A percentile compares a stretch with the other conserved stretches of the same genome.
phyloP scores from a whole-genome alignment of 176 grass and related monocot species.

The Oryza brachyantha region DNA sequence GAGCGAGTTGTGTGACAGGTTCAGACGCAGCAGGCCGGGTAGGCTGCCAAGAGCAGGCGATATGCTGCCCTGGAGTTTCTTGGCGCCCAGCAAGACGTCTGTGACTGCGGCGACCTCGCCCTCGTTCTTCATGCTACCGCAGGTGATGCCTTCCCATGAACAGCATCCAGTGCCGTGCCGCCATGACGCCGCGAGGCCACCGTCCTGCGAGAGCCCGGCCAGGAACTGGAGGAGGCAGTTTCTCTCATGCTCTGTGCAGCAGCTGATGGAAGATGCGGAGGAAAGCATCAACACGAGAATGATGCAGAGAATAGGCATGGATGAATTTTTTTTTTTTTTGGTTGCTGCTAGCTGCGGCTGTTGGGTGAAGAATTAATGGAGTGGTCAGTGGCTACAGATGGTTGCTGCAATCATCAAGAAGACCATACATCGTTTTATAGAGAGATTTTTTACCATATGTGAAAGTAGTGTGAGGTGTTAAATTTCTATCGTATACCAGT shows the following conservation, averaged over 20 bases:
- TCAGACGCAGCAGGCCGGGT: not conserved
- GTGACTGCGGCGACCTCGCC: not conserved
- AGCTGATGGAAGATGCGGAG: not conserved
- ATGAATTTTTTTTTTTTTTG: no score
- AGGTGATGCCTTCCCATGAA: constrained; percentile 27
- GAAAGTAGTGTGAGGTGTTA: no score
- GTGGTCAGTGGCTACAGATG: no score
- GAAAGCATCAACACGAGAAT: no score
- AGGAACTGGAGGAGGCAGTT: constrained; percentile 32
- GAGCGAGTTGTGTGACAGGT: constrained; percentile 28
- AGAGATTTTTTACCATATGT: no score
- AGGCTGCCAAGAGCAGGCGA: constrained; percentile 15
- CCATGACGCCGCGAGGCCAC: not conserved
- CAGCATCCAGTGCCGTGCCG: not conserved
- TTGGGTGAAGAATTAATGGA: no score
- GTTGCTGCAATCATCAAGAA: no score
- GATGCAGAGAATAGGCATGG: no score
- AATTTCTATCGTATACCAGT: no score
- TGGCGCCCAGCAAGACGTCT: not conserved
- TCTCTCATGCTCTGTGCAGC: constrained; percentile 30
- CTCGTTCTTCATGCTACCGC: not conserved
- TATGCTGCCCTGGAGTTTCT: constrained; percentile 13
- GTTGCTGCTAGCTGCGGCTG: no score
- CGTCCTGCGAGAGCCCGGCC: not conserved
- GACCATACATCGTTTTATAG: no score